Evolutionary conservation across 805 yeast species (phyloP).

Genomic region (Tetrapisispora arboricola): DNA sequence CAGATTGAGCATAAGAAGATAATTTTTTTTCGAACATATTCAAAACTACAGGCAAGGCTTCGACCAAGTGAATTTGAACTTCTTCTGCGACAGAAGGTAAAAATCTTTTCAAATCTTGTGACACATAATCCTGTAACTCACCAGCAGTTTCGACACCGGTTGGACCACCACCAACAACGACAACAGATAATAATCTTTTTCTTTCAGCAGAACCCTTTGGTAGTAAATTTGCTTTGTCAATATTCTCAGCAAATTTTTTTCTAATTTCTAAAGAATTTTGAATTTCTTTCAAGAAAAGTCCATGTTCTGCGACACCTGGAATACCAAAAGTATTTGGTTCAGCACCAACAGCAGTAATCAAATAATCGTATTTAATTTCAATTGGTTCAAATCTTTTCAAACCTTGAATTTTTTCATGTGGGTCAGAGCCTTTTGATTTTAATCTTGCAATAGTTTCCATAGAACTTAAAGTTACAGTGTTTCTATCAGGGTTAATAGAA

Average conservation of each 20-base stretch:
- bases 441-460: slow-evolving; percentile 27
- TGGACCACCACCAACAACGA: slow-evolving; percentile 97
- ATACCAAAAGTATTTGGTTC: slow-evolving; percentile 89
- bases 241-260: slow-evolving; percentile 69
- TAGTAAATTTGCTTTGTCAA: slow-evolving; percentile 80
- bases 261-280: slow-evolving; percentile 78
- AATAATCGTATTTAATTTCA: slow-evolving; percentile 61
- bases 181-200: slow-evolving; percentile 72
- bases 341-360: slow-evolving; percentile 88
- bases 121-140: slow-evolving; percentile 88
- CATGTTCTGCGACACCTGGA: slow-evolving; percentile 80
- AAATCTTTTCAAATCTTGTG: slow-evolving; percentile 79
- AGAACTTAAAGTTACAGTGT: slow-evolving; percentile 52
- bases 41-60: slow-evolving; percentile 84
- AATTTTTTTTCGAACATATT: slow-evolving; percentile 38
- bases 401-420: slow-evolving; percentile 26
- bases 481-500: slow-evolving; percentile 64
- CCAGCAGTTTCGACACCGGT: slow-evolving; percentile 97
- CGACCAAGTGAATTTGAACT: slow-evolving; percentile 76
- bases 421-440: slow-evolving; percentile 9
- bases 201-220: slow-evolving; percentile 74
- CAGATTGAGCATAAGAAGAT: slow-evolving; percentile 36
- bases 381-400: slow-evolving; percentile 33
- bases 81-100: slow-evolving; percentile 81
- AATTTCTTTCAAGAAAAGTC: slow-evolving; percentile 81